Percentiles rank a stretch among this genome's conserved stretches.
Conservation (phyloP, 805 yeast genomes). For the Yamadazyma philogaea region DNA sequence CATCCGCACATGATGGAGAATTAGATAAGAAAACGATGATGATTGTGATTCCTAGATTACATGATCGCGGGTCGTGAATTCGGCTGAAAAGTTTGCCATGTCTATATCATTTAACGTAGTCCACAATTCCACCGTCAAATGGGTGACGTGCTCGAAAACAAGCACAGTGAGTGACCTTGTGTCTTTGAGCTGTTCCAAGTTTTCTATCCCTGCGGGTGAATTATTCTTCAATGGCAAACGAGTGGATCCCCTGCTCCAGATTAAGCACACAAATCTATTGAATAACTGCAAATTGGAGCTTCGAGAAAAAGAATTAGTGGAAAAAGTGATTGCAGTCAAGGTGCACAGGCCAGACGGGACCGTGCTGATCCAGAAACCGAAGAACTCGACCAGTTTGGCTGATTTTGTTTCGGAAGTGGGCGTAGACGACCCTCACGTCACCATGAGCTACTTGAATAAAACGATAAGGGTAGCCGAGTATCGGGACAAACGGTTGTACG, state of each 20-base stretch:
- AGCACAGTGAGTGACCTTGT: slow-evolving; percentile 30
- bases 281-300: slow-evolving; percentile 34
- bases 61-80: neutral
- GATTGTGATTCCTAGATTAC: neutral
- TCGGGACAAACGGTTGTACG: neutral
- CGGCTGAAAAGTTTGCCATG: neutral
- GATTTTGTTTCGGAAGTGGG: neutral
- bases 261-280: slow-evolving; percentile 29
- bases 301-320: slow-evolving; percentile 13
- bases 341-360: slow-evolving; percentile 6
- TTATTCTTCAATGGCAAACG: slow-evolving; percentile 26
- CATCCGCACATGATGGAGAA: slow-evolving; percentile 24
- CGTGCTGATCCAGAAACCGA: slow-evolving; percentile 5
- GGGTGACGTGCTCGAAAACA: slow-evolving; percentile 23
- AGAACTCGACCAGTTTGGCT: slow-evolving; percentile 4
- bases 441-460: slow-evolving; percentile 4
- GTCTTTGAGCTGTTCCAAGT: slow-evolving; percentile 21
- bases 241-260: slow-evolving; percentile 30
- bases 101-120: slow-evolving; percentile 24
- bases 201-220: slow-evolving; percentile 24
- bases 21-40: neutral
- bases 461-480: neutral
- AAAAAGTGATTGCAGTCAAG: slow-evolving; percentile 7
- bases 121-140: slow-evolving; percentile 23
- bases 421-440: neutral